Evolutionary conservation across 2,329 filamentous ascomycete genomes (phyloP).

Genomic region (Cladosporium oxysporum): DNA sequence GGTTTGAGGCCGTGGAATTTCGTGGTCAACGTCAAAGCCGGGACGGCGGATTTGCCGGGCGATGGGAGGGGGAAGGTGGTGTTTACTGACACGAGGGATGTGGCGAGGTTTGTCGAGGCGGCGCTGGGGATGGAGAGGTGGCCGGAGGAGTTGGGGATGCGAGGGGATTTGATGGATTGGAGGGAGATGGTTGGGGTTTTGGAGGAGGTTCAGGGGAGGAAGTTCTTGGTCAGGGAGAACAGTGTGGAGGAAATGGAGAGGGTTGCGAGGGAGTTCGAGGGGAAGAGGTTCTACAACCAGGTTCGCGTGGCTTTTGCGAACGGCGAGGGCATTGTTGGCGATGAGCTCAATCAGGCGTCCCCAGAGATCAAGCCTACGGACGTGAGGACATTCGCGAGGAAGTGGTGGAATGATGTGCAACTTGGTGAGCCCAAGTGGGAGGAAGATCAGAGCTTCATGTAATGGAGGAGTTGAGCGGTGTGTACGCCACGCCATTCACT

Average conservation of each 20-base stretch:
- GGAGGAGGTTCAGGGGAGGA: slow-evolving; percentile 33
- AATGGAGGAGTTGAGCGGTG: not conserved
- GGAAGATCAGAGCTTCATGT: slow-evolving; percentile 24
- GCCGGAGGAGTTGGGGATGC: slow-evolving; percentile 45
- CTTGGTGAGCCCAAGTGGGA: slow-evolving; percentile 30
- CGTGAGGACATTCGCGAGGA: slow-evolving; percentile 32
- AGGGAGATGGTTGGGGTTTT: slow-evolving; percentile 30
- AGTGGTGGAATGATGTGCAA: slow-evolving; percentile 34
- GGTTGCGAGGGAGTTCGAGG: slow-evolving; percentile 23
- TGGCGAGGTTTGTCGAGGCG: slow-evolving; percentile 50
- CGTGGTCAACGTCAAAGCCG: slow-evolving; percentile 48
- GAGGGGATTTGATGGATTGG: slow-evolving; percentile 31
- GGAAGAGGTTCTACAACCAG: slow-evolving; percentile 36
- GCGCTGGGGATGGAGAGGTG: slow-evolving; percentile 40
- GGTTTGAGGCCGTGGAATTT: slow-evolving; percentile 43
- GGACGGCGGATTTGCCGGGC: slow-evolving; percentile 52
- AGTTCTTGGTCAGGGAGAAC: slow-evolving; percentile 33
- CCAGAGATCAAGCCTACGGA: slow-evolving; percentile 31
- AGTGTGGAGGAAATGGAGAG: slow-evolving; percentile 26
- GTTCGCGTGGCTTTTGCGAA: slow-evolving; percentile 27
- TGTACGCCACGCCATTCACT: no score
- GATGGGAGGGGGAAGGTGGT: slow-evolving; percentile 47
- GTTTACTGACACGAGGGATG: slow-evolving; percentile 54
- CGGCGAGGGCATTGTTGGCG: slow-evolving; percentile 30
- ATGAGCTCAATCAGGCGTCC: slow-evolving; percentile 32